phyloP scores from a whole-genome alignment of 352 stramenopile species.

The Globisporangium carolinianum region DNA sequence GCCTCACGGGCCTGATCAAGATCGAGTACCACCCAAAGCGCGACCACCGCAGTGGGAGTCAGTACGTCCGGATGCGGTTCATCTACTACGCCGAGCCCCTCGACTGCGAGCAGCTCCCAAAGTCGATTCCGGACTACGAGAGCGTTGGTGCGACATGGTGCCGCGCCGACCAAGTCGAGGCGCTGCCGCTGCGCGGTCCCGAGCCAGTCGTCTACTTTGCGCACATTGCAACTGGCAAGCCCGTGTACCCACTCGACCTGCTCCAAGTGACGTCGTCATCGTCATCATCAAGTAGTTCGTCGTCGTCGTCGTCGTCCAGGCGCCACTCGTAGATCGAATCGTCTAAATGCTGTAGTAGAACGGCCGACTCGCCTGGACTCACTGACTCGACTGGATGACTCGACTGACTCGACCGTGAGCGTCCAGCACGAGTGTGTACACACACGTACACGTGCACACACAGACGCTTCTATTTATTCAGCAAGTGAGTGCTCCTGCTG shows the following conservation, averaged over 20 bases:
- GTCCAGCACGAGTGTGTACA: no score
- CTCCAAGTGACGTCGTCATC: conserved; percentile 52
- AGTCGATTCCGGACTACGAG: conserved; percentile 86
- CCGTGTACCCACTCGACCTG: conserved; percentile 71
- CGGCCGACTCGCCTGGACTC: no score
- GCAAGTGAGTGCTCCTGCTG: not conserved
- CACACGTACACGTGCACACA: no score
- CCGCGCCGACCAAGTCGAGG: conserved; percentile 54
- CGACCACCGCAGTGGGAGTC: conserved; percentile 55
- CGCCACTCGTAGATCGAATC: not conserved
- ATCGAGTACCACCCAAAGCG: conserved; percentile 84
- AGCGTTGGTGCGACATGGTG: conserved; percentile 79
- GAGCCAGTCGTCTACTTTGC: conserved; percentile 74
- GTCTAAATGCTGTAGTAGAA: no score
- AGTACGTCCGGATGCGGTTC: conserved; percentile 85
- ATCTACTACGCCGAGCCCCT: conserved; percentile 78
- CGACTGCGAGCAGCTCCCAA: conserved; percentile 69
- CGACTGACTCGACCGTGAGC: no score
- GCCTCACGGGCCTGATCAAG: conserved; percentile 70
- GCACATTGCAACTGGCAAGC: conserved; percentile 57
- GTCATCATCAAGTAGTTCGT: conserved; percentile 10
- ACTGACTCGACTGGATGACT: no score
- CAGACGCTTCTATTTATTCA: not conserved
- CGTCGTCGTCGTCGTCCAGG: conserved; percentile 7
- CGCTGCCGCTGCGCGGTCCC: conserved; percentile 59